These are phyloP conservation scores for Agroathelia rolfsii DNA, from an alignment of 1,284 basidiomycete species.

Conservation along the genomic window DNA sequence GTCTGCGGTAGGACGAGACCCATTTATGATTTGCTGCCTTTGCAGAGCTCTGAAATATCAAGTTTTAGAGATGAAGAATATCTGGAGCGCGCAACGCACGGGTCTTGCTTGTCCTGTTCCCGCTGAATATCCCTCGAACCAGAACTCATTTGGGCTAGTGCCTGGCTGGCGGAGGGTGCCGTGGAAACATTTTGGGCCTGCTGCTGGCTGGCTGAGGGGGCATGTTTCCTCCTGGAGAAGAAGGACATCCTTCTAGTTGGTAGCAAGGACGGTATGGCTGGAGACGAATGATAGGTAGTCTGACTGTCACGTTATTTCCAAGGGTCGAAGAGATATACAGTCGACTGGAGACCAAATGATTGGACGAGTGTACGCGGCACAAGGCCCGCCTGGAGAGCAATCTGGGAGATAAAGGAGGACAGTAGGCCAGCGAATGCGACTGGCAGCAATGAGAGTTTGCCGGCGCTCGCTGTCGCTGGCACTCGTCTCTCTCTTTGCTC, in stretches of 20 bases:
- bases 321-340: too few species aligned
- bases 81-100: conserved; percentile 24
- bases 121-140: conserved; percentile 19
- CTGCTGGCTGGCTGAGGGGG: conserved; percentile 27
- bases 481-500: too few species aligned
- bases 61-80: conserved; percentile 5
- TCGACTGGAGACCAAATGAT: too few species aligned
- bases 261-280: conserved; percentile 50
- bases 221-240: conserved; percentile 77
- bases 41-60: conserved; percentile 15
- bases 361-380: too few species aligned
- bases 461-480: too few species aligned
- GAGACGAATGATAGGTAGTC: too few species aligned
- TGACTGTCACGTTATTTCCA: too few species aligned
- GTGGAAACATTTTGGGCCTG: conserved; percentile 37
- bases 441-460: too few species aligned
- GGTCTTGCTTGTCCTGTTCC: conserved; percentile 25
- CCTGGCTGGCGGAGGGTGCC: conserved; percentile 52
- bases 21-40: conserved; percentile 20
- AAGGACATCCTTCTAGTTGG: conserved; percentile 72
- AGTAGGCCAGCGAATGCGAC: too few species aligned
- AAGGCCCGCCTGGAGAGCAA: too few species aligned
- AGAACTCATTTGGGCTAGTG: conserved; percentile 37
- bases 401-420: too few species aligned
- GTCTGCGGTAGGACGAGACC: conserved; percentile 13